phyloP scores from a whole-genome alignment of 2,329 filamentous ascomycete species.

The Colletotrichum tofieldiae region DNA sequence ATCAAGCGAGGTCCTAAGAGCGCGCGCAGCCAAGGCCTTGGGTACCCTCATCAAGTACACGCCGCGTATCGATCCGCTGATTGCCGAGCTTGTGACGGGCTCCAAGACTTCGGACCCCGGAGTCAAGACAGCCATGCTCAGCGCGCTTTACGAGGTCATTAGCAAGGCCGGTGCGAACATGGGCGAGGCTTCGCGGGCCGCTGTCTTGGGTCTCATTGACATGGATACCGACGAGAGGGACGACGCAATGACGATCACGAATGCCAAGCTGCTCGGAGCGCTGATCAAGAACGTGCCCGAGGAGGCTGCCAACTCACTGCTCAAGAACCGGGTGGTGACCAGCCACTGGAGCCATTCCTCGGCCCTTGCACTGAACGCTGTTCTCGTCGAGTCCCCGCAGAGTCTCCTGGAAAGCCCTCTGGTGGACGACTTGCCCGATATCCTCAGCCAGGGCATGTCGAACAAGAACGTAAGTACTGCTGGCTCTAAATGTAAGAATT shows the following conservation, averaged over 20 bases:
- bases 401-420: constrained; percentile 77
- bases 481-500: constrained; percentile 11
- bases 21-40: constrained; percentile 91
- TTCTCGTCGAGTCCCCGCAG: constrained; percentile 84
- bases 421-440: constrained; percentile 80
- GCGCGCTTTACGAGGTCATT: constrained; percentile 95
- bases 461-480: constrained; percentile 78
- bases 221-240: constrained; percentile 83
- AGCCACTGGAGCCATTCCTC: constrained; percentile 83
- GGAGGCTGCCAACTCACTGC: constrained; percentile 73
- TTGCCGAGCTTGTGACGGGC: constrained; percentile 92
- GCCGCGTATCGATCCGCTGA: constrained; percentile 93
- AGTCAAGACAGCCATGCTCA: constrained; percentile 96
- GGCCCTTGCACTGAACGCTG: constrained; percentile 88
- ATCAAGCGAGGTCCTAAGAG: constrained; percentile 89
- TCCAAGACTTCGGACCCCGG: constrained; percentile 91
- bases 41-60: constrained; percentile 97
- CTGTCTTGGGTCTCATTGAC: constrained; percentile 92
- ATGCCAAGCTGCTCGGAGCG: constrained; percentile 90
- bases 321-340: constrained; percentile 84
- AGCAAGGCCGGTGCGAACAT: constrained; percentile 96
- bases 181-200: constrained; percentile 88
- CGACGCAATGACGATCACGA: constrained; percentile 86
- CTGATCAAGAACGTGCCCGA: constrained; percentile 88
- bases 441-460: constrained; percentile 85